Evolutionary conservation across 2,329 filamentous ascomycete species (phyloP).

Genomic region (Calonectria henricotiae): DNA sequence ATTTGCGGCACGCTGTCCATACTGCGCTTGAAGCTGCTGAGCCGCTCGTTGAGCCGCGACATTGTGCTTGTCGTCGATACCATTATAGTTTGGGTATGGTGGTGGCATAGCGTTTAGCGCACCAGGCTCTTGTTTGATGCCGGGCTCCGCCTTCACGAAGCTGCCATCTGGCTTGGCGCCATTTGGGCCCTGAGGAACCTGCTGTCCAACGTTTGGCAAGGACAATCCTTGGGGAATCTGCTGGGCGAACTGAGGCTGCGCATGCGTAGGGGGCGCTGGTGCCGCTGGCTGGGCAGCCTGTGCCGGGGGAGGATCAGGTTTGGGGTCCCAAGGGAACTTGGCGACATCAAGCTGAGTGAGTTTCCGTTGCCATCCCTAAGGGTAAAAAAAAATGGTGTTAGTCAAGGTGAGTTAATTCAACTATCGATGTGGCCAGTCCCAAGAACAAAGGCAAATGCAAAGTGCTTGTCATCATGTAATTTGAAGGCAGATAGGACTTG

Average conservation of each 20-base stretch:
- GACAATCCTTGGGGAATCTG: conserved; percentile 53
- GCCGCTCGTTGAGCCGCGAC: conserved; percentile 71
- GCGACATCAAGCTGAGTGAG: conserved; percentile 89
- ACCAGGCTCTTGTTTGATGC: conserved; percentile 65
- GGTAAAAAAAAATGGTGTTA: conserved; percentile 46
- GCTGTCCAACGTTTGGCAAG: conserved; percentile 54
- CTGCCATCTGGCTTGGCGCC: conserved; percentile 64
- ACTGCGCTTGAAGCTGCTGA: conserved; percentile 72
- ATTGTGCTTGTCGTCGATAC: conserved; percentile 57
- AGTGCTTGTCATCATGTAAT: background rate
- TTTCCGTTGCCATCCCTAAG: conserved; percentile 93
- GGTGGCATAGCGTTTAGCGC: conserved; percentile 54
- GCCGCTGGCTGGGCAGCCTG: conserved; percentile 55
- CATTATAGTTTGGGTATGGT: conserved; percentile 56
- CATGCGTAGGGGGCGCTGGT: conserved; percentile 49
- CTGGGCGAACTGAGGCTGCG: conserved; percentile 56
- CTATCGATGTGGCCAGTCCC: conserved; percentile 4
- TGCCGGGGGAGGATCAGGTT: conserved; percentile 73
- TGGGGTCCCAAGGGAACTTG: conserved; percentile 95
- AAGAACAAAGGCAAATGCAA: background rate
- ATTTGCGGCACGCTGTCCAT: conserved; percentile 75
- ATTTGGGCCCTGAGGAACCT: conserved; percentile 53
- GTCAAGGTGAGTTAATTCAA: conserved; percentile 30
- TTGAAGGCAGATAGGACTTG: background rate
- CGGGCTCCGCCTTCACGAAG: conserved; percentile 66